These are phyloP conservation scores for Dioscorea dumetorum DNA, from an alignment of 106 monocot genomes.

Conservation along the genomic window DNA sequence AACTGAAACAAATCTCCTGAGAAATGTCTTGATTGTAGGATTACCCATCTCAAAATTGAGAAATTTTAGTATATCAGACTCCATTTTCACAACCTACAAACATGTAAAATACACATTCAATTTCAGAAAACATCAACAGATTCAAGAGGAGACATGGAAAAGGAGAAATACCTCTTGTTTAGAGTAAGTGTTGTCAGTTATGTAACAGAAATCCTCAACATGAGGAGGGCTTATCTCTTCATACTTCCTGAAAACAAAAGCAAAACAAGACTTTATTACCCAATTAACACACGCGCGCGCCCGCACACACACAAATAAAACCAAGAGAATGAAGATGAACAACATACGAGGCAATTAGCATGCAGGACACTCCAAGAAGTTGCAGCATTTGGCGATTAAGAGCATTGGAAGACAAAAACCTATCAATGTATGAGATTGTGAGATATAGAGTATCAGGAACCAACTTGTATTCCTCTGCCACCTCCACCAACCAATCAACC, in stretches of 20 bases:
- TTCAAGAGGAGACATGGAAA: background rate
- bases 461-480: slow-evolving; percentile 16
- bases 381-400: slow-evolving; percentile 52
- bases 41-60: slow-evolving; percentile 87
- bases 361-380: slow-evolving; percentile 73
- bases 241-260: slow-evolving; percentile 51
- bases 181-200: slow-evolving; percentile 76
- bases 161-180: slow-evolving; percentile 49
- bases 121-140: slow-evolving; percentile 1
- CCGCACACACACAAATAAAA: background rate
- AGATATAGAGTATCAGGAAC: slow-evolving; percentile 44
- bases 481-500: slow-evolving; percentile 94
- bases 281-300: too few relatives aligned
- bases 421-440: slow-evolving; percentile 56
- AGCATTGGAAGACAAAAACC: slow-evolving; percentile 41
- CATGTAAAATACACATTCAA: too few relatives aligned
- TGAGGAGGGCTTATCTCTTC: slow-evolving; percentile 78
- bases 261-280: slow-evolving; percentile 1
- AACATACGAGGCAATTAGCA: slow-evolving; percentile 80
- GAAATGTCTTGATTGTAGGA: slow-evolving; percentile 74
- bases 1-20: slow-evolving; percentile 22
- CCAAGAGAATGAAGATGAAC: background rate
- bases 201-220: slow-evolving; percentile 81
- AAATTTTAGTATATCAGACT: slow-evolving; percentile 49
- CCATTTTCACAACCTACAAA: slow-evolving; percentile 59